Evolutionary conservation across 805 yeast species (phyloP).

Genomic region (Wickerhamomyces xylosicus): DNA sequence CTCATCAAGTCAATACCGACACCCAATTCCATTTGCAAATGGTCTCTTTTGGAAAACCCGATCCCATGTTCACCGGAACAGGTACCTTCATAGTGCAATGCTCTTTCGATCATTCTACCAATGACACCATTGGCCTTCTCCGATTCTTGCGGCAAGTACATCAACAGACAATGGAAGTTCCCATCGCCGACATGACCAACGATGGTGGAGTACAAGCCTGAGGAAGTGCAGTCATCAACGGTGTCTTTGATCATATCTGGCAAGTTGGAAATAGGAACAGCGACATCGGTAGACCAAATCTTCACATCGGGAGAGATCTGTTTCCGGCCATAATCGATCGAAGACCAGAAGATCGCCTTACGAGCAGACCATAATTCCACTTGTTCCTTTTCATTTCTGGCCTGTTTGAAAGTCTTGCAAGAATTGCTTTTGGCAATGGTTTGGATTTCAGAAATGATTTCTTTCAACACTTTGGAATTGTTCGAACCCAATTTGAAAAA

Average conservation of each 20-base stretch:
- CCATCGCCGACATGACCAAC: conserved; percentile 93
- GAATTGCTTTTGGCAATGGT: too few species aligned
- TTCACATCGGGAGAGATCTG: conserved; percentile 48
- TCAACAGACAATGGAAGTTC: conserved; percentile 73
- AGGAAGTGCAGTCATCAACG: too few species aligned
- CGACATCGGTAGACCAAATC: conserved; percentile 86
- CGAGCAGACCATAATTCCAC: conserved; percentile 78
- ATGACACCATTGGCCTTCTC: conserved; percentile 49
- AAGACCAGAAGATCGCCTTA: conserved; percentile 66
- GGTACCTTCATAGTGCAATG: conserved; percentile 68
- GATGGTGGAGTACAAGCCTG: conserved; percentile 52
- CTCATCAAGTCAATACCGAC: conserved; percentile 63
- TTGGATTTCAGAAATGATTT: conserved; percentile 44
- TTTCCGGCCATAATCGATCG: conserved; percentile 52
- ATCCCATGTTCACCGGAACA: conserved; percentile 89
- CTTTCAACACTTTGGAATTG: conserved; percentile 35
- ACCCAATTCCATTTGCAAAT: conserved; percentile 56
- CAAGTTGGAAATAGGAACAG: conserved; percentile 73
- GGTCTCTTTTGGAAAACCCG: conserved; percentile 69
- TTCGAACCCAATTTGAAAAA: conserved; percentile 66
- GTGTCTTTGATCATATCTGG: conserved; percentile 56
- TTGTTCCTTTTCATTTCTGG: conserved; percentile 53
- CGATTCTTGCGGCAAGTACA: conserved; percentile 43
- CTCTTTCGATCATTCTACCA: conserved; percentile 61
- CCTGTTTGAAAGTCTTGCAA: too few species aligned